phyloP scores from a whole-genome alignment of 257 asterid species.

The Asclepias syriaca region DNA sequence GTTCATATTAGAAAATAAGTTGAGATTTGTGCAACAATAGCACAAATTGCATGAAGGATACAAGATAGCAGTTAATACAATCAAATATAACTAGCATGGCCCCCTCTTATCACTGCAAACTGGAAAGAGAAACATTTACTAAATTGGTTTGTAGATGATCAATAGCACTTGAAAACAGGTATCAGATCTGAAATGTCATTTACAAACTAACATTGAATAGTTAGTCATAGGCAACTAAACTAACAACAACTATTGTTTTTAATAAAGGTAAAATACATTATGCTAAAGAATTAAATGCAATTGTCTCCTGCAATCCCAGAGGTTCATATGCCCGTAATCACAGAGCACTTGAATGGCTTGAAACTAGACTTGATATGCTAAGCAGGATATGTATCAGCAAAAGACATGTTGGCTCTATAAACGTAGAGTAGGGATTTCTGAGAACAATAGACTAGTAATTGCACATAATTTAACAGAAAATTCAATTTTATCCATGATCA shows the following conservation, averaged over 20 bases:
- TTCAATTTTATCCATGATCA: background rate
- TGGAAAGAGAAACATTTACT: background rate
- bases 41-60: background rate
- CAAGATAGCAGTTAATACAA: background rate
- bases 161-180: background rate
- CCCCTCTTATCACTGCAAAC: background rate
- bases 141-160: background rate
- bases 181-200: background rate
- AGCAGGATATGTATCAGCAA: background rate
- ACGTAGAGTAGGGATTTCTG: background rate
- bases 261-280: background rate
- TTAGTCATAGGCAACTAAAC: background rate
- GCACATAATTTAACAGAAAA: background rate
- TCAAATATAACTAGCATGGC: background rate
- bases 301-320: background rate
- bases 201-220: background rate
- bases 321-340: background rate
- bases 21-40: background rate
- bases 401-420: background rate
- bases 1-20: background rate
- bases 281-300: background rate
- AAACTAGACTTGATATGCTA: background rate
- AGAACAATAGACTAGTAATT: background rate
- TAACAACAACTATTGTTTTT: background rate
- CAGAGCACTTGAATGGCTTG: background rate